Conservation (phyloP, 805 yeast species). For the Schwanniomyces vanrijiae region DNA sequence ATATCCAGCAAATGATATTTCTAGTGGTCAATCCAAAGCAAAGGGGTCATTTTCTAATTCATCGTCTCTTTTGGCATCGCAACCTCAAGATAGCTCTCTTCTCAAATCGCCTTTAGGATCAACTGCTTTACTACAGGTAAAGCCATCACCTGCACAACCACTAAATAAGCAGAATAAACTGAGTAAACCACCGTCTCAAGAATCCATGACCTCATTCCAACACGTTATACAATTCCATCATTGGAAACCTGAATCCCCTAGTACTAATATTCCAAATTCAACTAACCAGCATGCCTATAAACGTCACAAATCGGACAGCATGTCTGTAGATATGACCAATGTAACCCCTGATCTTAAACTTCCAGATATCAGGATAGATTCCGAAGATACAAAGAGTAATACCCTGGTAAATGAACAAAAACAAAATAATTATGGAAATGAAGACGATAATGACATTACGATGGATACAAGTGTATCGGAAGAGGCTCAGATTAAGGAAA, state of each 20-base stretch:
- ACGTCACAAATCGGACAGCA: constrained; percentile 36
- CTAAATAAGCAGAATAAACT: constrained; percentile 30
- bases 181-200: constrained; percentile 37
- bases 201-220: constrained; percentile 47
- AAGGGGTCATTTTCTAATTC: background rate
- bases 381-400: background rate
- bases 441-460: constrained; percentile 11
- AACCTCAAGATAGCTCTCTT: background rate
- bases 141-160: constrained; percentile 43
- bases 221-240: constrained; percentile 58
- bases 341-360: constrained; percentile 1
- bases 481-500: background rate
- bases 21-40: background rate
- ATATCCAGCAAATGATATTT: background rate
- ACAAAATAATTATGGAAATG: constrained; percentile 1
- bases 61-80: constrained; percentile 1
- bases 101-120: constrained; percentile 23
- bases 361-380: background rate
- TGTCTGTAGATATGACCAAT: constrained; percentile 26
- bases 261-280: background rate
- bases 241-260: constrained; percentile 46
- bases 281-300: constrained; percentile 23
- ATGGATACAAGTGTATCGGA: constrained; percentile 13
- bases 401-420: constrained; percentile 2
- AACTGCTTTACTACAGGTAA: constrained; percentile 40